A percentile compares a stretch with the other conserved stretches of the same genome.
These are phyloP conservation scores for Boechera stricta DNA, from an alignment of 345 rosid genomes.

Conservation along the genomic window DNA sequence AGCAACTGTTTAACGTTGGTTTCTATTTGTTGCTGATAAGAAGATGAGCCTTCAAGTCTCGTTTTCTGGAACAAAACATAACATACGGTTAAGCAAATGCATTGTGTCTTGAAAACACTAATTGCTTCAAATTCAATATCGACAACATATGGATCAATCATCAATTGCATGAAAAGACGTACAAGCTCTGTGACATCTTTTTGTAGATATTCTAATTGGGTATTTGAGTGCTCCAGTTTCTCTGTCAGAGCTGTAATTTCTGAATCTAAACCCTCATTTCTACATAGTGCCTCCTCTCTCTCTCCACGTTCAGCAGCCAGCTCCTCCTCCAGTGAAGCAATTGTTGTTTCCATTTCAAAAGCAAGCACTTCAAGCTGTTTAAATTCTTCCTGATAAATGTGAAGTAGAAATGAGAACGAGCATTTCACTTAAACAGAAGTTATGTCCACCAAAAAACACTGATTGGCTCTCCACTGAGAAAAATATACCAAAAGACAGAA, in stretches of 20 bases:
- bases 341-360: constrained; percentile 91
- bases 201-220: constrained; percentile 57
- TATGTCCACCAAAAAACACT: constrained; percentile 26
- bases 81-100: constrained; percentile 14
- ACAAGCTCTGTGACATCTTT: constrained; percentile 65
- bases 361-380: constrained; percentile 78
- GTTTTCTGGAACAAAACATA: constrained; percentile 54
- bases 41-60: constrained; percentile 64
- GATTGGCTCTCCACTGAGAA: constrained; percentile 16
- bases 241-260: constrained; percentile 61
- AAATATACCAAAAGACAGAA: neutral
- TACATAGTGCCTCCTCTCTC: constrained; percentile 58
- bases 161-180: constrained; percentile 41
- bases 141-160: constrained; percentile 20
- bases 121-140: constrained; percentile 20
- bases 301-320: constrained; percentile 60
- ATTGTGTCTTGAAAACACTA: constrained; percentile 14
- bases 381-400: constrained; percentile 70
- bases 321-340: constrained; percentile 83
- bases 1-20: constrained; percentile 53
- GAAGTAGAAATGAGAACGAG: constrained; percentile 25
- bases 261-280: constrained; percentile 56
- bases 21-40: constrained; percentile 62
- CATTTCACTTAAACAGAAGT: constrained; percentile 9
- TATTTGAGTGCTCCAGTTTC: constrained; percentile 53